Conservation (phyloP, 345 rosid species). For the Sisymbrium altissimum region DNA sequence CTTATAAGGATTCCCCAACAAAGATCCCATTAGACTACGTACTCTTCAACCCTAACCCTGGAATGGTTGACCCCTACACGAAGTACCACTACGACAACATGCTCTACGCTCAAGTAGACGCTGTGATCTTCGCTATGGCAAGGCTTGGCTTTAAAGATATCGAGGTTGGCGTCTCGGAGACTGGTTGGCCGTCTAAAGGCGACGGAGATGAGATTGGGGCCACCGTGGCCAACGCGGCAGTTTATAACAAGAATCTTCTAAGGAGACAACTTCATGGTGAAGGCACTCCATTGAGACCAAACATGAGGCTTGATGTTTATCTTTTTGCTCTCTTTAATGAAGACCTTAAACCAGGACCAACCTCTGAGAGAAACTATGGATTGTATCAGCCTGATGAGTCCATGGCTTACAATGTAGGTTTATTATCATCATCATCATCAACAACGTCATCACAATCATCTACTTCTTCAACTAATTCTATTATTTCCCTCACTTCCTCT, state of each 20-base stretch:
- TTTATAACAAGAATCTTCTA: conserved; percentile 63
- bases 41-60: conserved; percentile 76
- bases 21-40: conserved; percentile 70
- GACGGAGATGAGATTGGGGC: conserved; percentile 76
- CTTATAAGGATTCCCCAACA: conserved; percentile 71
- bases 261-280: conserved; percentile 63
- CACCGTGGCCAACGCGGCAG: conserved; percentile 60
- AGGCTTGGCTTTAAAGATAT: conserved; percentile 61
- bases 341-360: conserved; percentile 88
- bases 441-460: neutral
- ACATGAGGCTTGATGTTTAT: conserved; percentile 61
- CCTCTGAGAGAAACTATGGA: conserved; percentile 91
- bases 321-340: conserved; percentile 92
- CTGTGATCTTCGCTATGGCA: conserved; percentile 64
- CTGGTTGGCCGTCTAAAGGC: conserved; percentile 98
- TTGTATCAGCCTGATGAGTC: conserved; percentile 80
- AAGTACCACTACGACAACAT: conserved; percentile 80
- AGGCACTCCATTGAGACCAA: conserved; percentile 86
- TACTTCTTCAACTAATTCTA: conserved; percentile 35
- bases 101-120: conserved; percentile 94
- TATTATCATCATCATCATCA: conserved; percentile 43
- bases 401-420: conserved; percentile 76
- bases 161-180: conserved; percentile 82
- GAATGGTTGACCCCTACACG: conserved; percentile 80
- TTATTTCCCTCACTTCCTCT: conserved; percentile 68